Conservation (phyloP, 1,284 basidiomycete genomes). For the Gomphus bonarii region DNA sequence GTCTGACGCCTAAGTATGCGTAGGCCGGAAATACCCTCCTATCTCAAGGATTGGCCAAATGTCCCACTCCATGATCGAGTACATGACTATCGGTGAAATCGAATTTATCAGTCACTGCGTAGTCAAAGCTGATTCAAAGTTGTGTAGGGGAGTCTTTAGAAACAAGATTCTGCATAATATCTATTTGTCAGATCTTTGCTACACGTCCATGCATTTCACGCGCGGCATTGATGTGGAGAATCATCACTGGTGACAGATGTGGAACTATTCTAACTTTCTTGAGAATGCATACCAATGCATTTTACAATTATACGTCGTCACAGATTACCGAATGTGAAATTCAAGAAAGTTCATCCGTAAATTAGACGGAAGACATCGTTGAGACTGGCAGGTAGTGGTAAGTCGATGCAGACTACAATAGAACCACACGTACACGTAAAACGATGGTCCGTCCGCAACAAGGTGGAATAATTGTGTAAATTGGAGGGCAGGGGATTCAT, state of each 20-base stretch:
- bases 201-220: neutral
- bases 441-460: slow-evolving; percentile 64
- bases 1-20: neutral
- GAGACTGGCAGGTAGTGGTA: slow-evolving; percentile 31
- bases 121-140: neutral
- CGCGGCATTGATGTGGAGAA: neutral
- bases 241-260: neutral
- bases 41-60: slow-evolving; percentile 20
- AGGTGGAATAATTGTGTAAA: slow-evolving; percentile 93
- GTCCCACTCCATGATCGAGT: slow-evolving; percentile 68
- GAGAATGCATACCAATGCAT: neutral
- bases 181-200: too few relatives aligned
- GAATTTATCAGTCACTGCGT: neutral
- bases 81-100: slow-evolving; percentile 53
- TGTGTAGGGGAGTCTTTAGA: neutral
- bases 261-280: neutral
- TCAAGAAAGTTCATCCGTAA: slow-evolving; percentile 28
- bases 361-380: slow-evolving; percentile 91
- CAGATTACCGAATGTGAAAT: neutral
- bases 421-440: slow-evolving; percentile 65
- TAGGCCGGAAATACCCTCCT: slow-evolving; percentile 24
- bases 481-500: slow-evolving; percentile 66
- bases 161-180: neutral
- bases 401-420: neutral
- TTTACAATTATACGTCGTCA: neutral